These are phyloP conservation scores for Globisporangium paroecandrum DNA, from an alignment of 352 stramenopile species.

Conservation along the genomic window DNA sequence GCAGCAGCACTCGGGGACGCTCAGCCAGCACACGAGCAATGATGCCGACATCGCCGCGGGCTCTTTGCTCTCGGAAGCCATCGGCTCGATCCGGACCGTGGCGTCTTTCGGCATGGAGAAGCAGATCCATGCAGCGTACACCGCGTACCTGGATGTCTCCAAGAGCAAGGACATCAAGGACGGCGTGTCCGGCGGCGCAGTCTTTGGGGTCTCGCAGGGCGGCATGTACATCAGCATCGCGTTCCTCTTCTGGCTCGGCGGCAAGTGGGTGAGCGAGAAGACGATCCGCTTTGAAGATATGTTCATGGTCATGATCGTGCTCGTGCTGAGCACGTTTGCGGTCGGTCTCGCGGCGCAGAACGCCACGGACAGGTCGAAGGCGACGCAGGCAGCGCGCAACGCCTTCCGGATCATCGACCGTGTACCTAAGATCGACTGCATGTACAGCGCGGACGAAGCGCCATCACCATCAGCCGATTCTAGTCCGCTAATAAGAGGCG, in stretches of 20 bases:
- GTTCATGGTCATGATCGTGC: constrained; percentile 39
- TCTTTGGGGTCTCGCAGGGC: constrained; percentile 51
- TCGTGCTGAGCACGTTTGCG: constrained; percentile 33
- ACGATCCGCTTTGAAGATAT: constrained; percentile 38
- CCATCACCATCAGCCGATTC: background rate
- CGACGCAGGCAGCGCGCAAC: constrained; percentile 23
- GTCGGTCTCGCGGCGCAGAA: constrained; percentile 31
- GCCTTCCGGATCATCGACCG: constrained; percentile 59
- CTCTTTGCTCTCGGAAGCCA: constrained; percentile 37
- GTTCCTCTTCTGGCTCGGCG: constrained; percentile 69
- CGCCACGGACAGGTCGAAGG: constrained; percentile 31
- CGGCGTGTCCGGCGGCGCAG: constrained; percentile 40
- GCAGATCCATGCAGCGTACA: constrained; percentile 19
- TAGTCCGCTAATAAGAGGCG: constrained; percentile 26
- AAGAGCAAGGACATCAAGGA: constrained; percentile 26
- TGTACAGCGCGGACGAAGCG: background rate
- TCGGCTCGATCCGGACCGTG: constrained; percentile 55
- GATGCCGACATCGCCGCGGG: constrained; percentile 35
- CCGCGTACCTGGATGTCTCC: constrained; percentile 22
- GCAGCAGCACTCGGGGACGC: constrained; percentile 30
- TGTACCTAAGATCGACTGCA: constrained; percentile 17
- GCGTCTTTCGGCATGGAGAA: constrained; percentile 36
- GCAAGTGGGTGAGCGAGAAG: constrained; percentile 38
- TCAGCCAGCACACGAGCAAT: constrained; percentile 43
- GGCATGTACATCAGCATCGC: constrained; percentile 50